phyloP scores from a whole-genome alignment of 73 alveolate genomes.

The Halteria grandinella region DNA sequence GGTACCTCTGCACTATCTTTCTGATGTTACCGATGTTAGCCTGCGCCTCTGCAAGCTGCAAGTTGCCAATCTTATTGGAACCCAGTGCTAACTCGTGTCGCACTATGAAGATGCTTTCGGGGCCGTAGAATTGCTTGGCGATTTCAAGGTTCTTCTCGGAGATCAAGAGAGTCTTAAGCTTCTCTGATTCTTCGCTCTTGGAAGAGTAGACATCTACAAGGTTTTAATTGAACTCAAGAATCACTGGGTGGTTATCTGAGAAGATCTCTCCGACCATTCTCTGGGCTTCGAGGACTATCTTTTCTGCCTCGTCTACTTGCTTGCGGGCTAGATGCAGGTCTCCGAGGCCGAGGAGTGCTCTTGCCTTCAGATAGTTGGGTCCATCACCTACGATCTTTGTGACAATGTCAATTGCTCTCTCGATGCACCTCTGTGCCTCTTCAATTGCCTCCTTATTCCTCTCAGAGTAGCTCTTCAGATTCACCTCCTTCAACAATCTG shows the following conservation, averaged over 20 bases:
- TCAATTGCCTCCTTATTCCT: slow-evolving; percentile 11
- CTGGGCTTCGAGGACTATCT: background rate
- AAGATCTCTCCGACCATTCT: slow-evolving; percentile 22
- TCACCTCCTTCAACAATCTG: too few species aligned
- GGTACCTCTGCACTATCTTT: slow-evolving; percentile 5
- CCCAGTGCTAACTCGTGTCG: background rate
- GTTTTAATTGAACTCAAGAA: background rate
- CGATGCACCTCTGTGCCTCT: background rate
- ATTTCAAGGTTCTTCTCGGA: slow-evolving; percentile 3
- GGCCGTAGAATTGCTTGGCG: slow-evolving; percentile 19
- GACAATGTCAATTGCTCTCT: background rate
- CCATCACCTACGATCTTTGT: background rate
- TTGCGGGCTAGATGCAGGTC: slow-evolving; percentile 3
- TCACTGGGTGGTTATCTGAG: slow-evolving; percentile 44
- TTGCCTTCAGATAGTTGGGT: too few species aligned
- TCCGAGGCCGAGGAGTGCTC: background rate
- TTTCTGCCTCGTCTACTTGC: slow-evolving; percentile 1
- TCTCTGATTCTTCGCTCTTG: background rate
- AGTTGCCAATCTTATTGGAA: slow-evolving; percentile 1
- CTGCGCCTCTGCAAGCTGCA: background rate
- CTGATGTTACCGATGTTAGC: slow-evolving; percentile 1
- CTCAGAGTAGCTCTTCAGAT: background rate
- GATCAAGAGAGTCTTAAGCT: background rate
- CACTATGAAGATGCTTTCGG: background rate
- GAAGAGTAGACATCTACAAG: slow-evolving; percentile 5